Conservation (phyloP, 495 filamentous ascomycete genomes). For the Xylaria acuta region DNA sequence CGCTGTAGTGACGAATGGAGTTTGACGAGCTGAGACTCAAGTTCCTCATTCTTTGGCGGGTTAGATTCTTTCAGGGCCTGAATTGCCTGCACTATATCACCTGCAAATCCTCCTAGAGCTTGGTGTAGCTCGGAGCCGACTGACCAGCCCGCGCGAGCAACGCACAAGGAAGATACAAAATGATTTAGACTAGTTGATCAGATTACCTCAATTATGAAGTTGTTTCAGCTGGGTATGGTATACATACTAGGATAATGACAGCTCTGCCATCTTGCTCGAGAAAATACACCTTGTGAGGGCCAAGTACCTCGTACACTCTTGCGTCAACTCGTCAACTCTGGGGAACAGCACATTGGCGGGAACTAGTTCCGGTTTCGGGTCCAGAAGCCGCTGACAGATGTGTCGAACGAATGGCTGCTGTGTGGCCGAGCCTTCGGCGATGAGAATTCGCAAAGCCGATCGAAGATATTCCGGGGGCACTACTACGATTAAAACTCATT, state of each 20-base stretch:
- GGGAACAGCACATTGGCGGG: constrained; percentile 12
- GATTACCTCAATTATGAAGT: background rate
- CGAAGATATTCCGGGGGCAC: constrained; percentile 20
- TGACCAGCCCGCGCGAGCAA: background rate
- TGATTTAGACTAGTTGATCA: constrained; percentile 7
- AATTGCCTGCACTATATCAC: constrained; percentile 51
- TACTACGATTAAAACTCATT: background rate
- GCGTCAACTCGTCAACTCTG: constrained; percentile 3
- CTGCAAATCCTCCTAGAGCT: constrained; percentile 42
- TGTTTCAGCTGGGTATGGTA: background rate
- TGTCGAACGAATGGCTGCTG: constrained; percentile 21
- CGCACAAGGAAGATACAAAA: background rate
- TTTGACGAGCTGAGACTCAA: constrained; percentile 7
- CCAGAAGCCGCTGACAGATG: constrained; percentile 4
- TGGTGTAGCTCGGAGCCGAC: constrained; percentile 26
- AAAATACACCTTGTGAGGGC: constrained; percentile 24
- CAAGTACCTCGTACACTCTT: constrained; percentile 8
- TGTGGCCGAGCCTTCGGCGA: constrained; percentile 8
- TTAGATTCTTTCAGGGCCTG: constrained; percentile 49
- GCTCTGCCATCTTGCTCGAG: constrained; percentile 20
- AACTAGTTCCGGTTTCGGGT: constrained; percentile 16
- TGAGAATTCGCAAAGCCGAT: constrained; percentile 21
- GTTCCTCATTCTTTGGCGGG: constrained; percentile 22
- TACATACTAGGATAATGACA: constrained; percentile 14
- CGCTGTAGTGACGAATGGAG: constrained; percentile 22